These are phyloP conservation scores for Globisporangium takayamanum DNA, from an alignment of 352 stramenopile genomes.

Conservation along the genomic window DNA sequence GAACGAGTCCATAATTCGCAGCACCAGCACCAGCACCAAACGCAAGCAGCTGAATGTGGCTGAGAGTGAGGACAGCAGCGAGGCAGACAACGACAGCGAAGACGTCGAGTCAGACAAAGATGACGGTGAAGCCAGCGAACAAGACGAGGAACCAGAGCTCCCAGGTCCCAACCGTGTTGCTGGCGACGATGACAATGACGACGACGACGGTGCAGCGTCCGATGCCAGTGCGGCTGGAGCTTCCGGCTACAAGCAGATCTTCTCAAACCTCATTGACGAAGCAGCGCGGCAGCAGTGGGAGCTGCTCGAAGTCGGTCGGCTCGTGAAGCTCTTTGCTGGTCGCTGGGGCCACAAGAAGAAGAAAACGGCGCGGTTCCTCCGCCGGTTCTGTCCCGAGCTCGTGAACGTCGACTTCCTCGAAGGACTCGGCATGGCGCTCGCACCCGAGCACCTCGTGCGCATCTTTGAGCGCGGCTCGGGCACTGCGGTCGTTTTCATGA, in stretches of 20 bases:
- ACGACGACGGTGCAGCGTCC: too few relatives aligned
- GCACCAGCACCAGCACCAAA: neutral
- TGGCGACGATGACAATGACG: neutral
- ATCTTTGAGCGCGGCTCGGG: slow-evolving; percentile 70
- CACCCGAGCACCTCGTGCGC: slow-evolving; percentile 46
- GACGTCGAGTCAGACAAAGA: neutral
- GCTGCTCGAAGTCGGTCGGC: slow-evolving; percentile 65
- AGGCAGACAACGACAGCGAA: neutral
- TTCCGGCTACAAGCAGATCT: slow-evolving; percentile 28
- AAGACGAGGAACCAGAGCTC: too few relatives aligned
- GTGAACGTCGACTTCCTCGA: slow-evolving; percentile 85
- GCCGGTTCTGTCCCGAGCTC: slow-evolving; percentile 59
- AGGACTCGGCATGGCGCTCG: slow-evolving; percentile 54
- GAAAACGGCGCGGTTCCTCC: slow-evolving; percentile 60
- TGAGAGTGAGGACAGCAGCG: neutral
- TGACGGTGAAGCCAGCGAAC: too few relatives aligned
- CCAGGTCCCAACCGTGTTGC: too few relatives aligned
- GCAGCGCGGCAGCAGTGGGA: slow-evolving; percentile 73
- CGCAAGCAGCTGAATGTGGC: too few relatives aligned
- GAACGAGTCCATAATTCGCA: neutral
- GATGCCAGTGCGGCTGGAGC: slow-evolving; percentile 3
- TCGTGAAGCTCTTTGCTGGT: slow-evolving; percentile 72
- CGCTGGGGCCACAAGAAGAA: slow-evolving; percentile 46
- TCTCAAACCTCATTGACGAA: slow-evolving; percentile 69
- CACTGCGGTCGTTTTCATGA: slow-evolving; percentile 46